Percentiles rank a stretch among this genome's conserved stretches.
Evolutionary conservation across 1,139 yeast genomes (phyloP).

Genomic region (Groenewaldozyma auringiensis): DNA sequence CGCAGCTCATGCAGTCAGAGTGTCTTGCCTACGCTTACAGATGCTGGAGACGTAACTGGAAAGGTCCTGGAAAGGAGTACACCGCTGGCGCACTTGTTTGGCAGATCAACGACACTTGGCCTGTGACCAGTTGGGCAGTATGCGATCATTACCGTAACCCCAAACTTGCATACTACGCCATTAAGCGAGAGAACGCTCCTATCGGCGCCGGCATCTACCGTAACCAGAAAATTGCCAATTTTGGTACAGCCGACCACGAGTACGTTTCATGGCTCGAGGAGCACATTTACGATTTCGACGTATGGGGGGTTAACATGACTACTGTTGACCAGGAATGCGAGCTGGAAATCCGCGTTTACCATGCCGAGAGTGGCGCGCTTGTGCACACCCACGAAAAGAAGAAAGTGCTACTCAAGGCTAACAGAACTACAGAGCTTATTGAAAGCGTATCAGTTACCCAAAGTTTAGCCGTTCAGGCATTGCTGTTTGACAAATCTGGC

Average conservation of each 20-base stretch:
- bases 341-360: constrained; percentile 30
- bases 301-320: constrained; percentile 40
- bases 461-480: constrained; percentile 15
- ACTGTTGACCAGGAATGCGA: constrained; percentile 22
- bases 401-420: constrained; percentile 26
- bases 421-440: constrained; percentile 33
- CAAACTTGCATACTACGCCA: constrained; percentile 40
- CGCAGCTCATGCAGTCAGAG: constrained; percentile 46
- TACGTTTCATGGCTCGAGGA: constrained; percentile 3
- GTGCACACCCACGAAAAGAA: constrained; percentile 13
- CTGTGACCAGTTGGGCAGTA: constrained; percentile 42
- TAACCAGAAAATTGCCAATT: constrained; percentile 10
- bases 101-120: constrained; percentile 50
- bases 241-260: not conserved
- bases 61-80: constrained; percentile 30
- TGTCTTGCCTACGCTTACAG: constrained; percentile 42
- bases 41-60: constrained; percentile 43
- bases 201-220: constrained; percentile 36
- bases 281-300: constrained; percentile 22
- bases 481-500: constrained; percentile 18
- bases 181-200: constrained; percentile 39
- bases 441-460: constrained; percentile 16
- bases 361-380: constrained; percentile 31
- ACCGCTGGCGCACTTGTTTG: constrained; percentile 42
- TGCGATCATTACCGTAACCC: constrained; percentile 37